Evolutionary conservation across 768 basidiomycete genomes (phyloP).

Genomic region (Clathrus columnatus): DNA sequence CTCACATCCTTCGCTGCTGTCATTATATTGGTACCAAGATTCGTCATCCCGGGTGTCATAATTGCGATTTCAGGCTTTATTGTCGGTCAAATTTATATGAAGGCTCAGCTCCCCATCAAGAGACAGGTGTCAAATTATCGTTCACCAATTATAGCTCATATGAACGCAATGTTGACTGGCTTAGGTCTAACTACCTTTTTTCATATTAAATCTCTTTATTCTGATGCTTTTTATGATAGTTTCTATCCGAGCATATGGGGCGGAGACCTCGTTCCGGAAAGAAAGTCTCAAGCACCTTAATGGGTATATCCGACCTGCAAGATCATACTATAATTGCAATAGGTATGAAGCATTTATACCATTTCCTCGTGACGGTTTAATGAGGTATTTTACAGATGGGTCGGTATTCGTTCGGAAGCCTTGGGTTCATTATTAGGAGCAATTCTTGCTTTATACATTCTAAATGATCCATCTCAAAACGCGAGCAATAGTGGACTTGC

Average conservation of each 20-base stretch:
- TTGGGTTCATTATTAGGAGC: conserved; percentile 32
- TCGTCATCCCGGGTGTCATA: conserved; percentile 10
- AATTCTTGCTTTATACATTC: conserved; percentile 5
- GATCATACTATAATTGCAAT: conserved; percentile 23
- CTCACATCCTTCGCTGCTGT: not conserved
- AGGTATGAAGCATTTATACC: conserved; percentile 19
- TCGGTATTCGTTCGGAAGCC: conserved; percentile 28
- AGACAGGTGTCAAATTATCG: not conserved
- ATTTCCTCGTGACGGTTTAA: too few species aligned
- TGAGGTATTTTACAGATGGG: not conserved
- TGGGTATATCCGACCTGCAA: conserved; percentile 19
- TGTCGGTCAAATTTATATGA: conserved; percentile 24
- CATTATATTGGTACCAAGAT: not conserved
- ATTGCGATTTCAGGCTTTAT: conserved; percentile 20
- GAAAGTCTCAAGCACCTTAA: conserved; percentile 24
- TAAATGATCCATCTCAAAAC: not conserved
- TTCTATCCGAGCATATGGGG: conserved; percentile 31
- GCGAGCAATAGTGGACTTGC: conserved; percentile 16
- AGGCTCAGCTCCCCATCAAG: not conserved
- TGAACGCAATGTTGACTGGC: conserved; percentile 8
- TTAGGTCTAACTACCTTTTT: not conserved
- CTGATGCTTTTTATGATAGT: conserved; percentile 12
- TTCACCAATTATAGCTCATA: conserved; percentile 19
- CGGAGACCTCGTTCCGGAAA: conserved; percentile 22
- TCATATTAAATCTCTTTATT: not conserved